Evolutionary conservation across 495 filamentous ascomycete genomes (phyloP), one percentile per base, ranked within the genome.

Genomic region (Tuber calosporum): DNA sequence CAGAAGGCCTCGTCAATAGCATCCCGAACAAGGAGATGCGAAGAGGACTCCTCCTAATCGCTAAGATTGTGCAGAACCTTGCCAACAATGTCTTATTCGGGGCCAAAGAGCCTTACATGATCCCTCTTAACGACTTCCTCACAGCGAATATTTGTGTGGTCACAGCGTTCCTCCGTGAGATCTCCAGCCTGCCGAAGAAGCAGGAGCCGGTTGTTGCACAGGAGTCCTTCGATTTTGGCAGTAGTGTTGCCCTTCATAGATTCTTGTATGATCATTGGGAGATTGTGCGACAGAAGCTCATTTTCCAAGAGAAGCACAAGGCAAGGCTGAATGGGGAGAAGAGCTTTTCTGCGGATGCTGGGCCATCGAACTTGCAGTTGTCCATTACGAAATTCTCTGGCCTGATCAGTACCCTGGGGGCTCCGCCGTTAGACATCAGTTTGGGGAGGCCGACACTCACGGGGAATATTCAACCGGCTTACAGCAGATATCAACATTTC

Each of bases 251-350:
- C 30, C 80, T 90, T 20, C 89, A 90, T 81, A 83, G 89, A 73
- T 90, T 90, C 74, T 76, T 90, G 38, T 90, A 89, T 75, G 89
- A 90, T 76, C 87, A 90, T 67, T 90, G 88, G 88, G 89, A 90
- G 73, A 86, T 87, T 69, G 87, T 90, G 37, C 84, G 87, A 72
- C 88, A 89, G 72, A 86, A 88, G 72, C 84, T 90, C 41, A 85
- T 88, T 48, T 84, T 86, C 42, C 84, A 86, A 76, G 88, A 82
- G 71, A 82, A 81, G 58, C 72, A 76, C n/a, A 79, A 79, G 36
- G 70, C 74, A 20, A 67, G 74, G 20, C 42, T 79, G 41, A 81
- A 73, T 67, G 79, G 74, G 66, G 77, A 79, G 22, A 77, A 75
- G 69, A 72, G 69, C 40, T 77, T 70, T 37, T 62, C 26, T 17